Base-by-base conservation (phyloP, 176 grass and related monocot species). In the Zoysia japonica region DNA sequence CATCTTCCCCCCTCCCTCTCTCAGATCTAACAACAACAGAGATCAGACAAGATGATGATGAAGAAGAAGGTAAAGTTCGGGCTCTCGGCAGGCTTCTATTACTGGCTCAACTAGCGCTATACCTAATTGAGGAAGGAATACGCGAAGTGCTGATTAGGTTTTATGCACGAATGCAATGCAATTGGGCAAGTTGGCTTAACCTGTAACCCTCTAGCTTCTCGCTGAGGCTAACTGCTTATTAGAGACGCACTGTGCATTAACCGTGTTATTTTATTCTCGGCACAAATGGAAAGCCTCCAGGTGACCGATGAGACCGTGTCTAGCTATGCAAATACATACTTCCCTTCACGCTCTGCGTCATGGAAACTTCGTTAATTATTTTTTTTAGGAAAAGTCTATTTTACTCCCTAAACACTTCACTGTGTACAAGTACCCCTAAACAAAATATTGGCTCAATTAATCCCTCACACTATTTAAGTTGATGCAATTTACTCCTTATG, bases 101-200 rank as follows among this genome's bases (percentile, higher is more conserved):
- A 61, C 59, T n/a, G n/a, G 44, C 19, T 57, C n/a, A 52, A 36
- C 43, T 85, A 46, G 41, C 39, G 9, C 59, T 47, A 9, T 55
- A 65, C 67, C 76, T 70, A 72, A 78, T 55, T 43, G 59, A 41
- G 50, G 66, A 72, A 43, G 79, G 19, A 73, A 28, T 73, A 41
- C 36, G 70, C 17, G n/a, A n/a, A n/a, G n/a, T n/a, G n/a, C n/a
- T n/a, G n/a, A n/a, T n/a, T n/a, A n/a, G n/a, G n/a, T n/a, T n/a
- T n/a, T n/a, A n/a, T n/a, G n/a, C n/a, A n/a, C n/a, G n/a, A n/a
- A n/a, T n/a, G n/a, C n/a, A n/a, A n/a, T n/a, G n/a, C 82, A 61
- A 59, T 63, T 83, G 63, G 81, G 38, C 65, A 82, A 87, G 71
- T 80, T 80, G 70, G 63, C n/a, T 80, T 62, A 49, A 75, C 38